Percentiles rank a stretch among this genome's conserved stretches.
phyloP scores from a whole-genome alignment of 768 basidiomycete species.

The Russula griseocarnosa region DNA sequence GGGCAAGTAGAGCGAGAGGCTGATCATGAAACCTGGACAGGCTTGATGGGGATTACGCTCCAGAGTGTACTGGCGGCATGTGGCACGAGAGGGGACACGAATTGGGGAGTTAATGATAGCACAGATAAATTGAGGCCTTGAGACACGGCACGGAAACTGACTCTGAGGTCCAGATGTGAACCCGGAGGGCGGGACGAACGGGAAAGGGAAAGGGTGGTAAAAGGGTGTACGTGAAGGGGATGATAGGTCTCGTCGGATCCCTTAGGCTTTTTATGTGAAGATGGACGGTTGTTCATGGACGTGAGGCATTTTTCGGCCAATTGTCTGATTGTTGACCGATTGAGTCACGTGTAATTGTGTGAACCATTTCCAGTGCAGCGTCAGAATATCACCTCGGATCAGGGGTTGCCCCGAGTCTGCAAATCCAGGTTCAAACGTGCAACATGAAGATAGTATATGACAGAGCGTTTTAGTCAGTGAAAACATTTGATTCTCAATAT shows the following conservation, averaged over 20 bases:
- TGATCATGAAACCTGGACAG: conserved; percentile 27
- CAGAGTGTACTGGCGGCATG: conserved; percentile 27
- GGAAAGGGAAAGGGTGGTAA: background rate
- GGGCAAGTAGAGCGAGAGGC: background rate
- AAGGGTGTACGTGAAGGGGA: background rate
- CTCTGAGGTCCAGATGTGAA: background rate
- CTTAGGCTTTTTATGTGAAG: no score
- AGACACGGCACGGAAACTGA: background rate
- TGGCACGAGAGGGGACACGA: background rate
- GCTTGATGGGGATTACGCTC: conserved; percentile 40
- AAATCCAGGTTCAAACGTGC: no score
- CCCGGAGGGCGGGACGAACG: background rate
- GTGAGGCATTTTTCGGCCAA: conserved; percentile 26
- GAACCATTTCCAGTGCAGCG: no score
- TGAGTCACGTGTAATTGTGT: conserved; percentile 10
- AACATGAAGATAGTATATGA: no score
- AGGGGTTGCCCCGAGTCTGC: no score
- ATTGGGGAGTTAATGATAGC: background rate
- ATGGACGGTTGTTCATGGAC: no score
- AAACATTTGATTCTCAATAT: no score
- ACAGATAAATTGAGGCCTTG: background rate
- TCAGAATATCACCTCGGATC: no score
- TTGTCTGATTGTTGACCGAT: no score
- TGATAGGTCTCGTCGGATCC: no score
- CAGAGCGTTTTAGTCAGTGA: no score